These are phyloP conservation scores for Ricinus communis DNA, from an alignment of 345 rosid species.

Conservation along the genomic window DNA sequence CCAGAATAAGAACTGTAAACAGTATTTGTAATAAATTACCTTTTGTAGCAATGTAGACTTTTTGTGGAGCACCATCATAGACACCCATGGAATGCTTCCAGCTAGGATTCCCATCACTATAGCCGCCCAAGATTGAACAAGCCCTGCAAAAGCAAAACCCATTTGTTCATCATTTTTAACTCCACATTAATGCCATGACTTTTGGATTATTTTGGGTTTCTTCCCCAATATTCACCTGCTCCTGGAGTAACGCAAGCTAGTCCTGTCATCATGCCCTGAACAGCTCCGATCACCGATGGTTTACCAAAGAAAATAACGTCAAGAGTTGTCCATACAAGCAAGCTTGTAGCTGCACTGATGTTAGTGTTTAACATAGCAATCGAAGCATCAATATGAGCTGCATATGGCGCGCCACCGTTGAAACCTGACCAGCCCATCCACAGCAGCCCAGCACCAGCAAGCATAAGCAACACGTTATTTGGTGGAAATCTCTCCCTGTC, in stretches of 20 bases:
- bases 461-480: slow-evolving; percentile 83
- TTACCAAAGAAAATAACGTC: slow-evolving; percentile 84
- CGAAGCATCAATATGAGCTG: slow-evolving; percentile 69
- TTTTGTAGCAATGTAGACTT: slow-evolving; percentile 58
- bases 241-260: slow-evolving; percentile 89
- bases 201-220: no score
- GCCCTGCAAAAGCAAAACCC: slow-evolving; percentile 39
- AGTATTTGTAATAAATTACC: slow-evolving; percentile 28
- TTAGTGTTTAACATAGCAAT: slow-evolving; percentile 81
- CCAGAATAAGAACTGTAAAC: background rate
- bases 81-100: slow-evolving; percentile 88
- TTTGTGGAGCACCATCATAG: slow-evolving; percentile 95
- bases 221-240: slow-evolving; percentile 48
- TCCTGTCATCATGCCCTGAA: slow-evolving; percentile 95
- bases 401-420: slow-evolving; percentile 94
- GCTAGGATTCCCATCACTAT: slow-evolving; percentile 69
- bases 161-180: background rate
- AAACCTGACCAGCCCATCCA: slow-evolving; percentile 99
- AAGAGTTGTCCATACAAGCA: slow-evolving; percentile 83
- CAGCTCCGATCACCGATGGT: slow-evolving; percentile 91
- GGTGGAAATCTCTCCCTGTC: slow-evolving; percentile 94
- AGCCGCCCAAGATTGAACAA: slow-evolving; percentile 94
- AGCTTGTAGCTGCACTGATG: slow-evolving; percentile 82
- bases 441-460: slow-evolving; percentile 87
- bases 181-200: no score